Conservation (phyloP, 1,284 basidiomycete genomes). For the Athelia sp. region DNA sequence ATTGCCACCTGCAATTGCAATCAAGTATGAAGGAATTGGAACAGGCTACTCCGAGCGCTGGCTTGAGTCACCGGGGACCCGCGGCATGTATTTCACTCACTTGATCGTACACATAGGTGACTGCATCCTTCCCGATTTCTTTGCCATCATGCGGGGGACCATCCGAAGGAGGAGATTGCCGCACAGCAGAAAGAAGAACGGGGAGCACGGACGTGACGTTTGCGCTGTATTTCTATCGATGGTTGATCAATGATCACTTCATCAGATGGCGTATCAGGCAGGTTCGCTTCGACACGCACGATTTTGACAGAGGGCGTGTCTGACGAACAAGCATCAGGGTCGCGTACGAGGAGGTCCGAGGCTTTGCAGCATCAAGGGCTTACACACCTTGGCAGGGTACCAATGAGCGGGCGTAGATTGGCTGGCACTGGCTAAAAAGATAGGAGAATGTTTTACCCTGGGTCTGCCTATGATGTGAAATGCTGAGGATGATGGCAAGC, state of each 20-base stretch:
- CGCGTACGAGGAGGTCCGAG: not conserved
- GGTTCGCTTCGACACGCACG: constrained; percentile 32
- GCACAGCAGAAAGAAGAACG: constrained; percentile 79
- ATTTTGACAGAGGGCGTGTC: constrained; percentile 74
- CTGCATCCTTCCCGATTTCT: constrained; percentile 62
- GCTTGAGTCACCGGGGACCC: not conserved
- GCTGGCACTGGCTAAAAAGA: constrained; percentile 93
- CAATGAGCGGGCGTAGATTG: constrained; percentile 82
- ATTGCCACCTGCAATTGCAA: constrained; percentile 85
- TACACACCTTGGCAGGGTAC: constrained; percentile 81
- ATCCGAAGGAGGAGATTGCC: constrained; percentile 68
- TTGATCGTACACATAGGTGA: constrained; percentile 68
- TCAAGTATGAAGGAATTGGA: constrained; percentile 81
- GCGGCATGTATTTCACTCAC: constrained; percentile 31
- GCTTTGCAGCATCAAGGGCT: constrained; percentile 4
- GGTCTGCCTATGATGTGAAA: constrained; percentile 63
- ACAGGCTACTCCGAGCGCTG: constrained; percentile 48
- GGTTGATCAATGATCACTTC: not conserved
- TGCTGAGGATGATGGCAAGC: not conserved
- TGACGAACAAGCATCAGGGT: constrained; percentile 18
- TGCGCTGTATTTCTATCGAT: constrained; percentile 69
- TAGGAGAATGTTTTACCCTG: constrained; percentile 85
- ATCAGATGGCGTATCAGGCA: constrained; percentile 12
- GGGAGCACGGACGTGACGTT: constrained; percentile 74
- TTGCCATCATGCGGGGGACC: constrained; percentile 64